Conservation (phyloP, 2,329 filamentous ascomycete genomes). For the Rhytidhysteron rufulum region DNA sequence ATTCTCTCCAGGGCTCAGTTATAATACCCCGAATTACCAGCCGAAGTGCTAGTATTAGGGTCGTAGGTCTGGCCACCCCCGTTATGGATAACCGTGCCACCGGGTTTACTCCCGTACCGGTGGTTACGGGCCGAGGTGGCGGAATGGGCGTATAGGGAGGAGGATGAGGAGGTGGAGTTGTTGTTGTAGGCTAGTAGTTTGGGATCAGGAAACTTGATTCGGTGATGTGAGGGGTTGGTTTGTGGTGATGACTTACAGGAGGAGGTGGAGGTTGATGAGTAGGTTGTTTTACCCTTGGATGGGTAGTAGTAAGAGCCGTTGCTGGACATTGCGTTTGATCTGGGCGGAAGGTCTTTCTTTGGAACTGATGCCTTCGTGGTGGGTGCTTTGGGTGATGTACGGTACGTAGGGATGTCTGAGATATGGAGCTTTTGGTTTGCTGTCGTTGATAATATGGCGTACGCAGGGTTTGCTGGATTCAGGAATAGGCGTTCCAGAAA, state of each 20-base stretch:
- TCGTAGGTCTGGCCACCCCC: slow-evolving; percentile 25
- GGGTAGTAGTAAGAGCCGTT: slow-evolving; percentile 17
- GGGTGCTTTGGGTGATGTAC: slow-evolving; percentile 10
- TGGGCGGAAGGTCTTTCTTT: no score
- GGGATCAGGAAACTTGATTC: slow-evolving; percentile 1
- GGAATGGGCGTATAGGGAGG: slow-evolving; percentile 21
- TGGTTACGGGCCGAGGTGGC: slow-evolving; percentile 18
- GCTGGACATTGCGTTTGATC: slow-evolving; percentile 22
- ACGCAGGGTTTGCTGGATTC: slow-evolving; percentile 10
- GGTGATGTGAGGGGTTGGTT: no score
- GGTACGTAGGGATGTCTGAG: slow-evolving; percentile 6
- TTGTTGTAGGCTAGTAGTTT: slow-evolving; percentile 12
- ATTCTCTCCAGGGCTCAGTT: slow-evolving; percentile 15
- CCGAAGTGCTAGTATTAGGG: slow-evolving; percentile 25
- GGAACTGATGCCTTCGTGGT: slow-evolving; percentile 3
- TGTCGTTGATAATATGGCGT: slow-evolving; percentile 6
- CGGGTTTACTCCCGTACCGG: slow-evolving; percentile 25
- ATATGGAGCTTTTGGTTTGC: slow-evolving; percentile 1
- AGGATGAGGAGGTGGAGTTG: slow-evolving; percentile 11
- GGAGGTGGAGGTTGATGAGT: neutral
- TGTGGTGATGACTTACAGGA: slow-evolving; percentile 1
- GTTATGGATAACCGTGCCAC: slow-evolving; percentile 20
- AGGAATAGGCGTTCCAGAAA: slow-evolving; percentile 5
- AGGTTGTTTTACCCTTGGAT: slow-evolving; percentile 15
- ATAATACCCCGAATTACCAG: slow-evolving; percentile 27